Percentiles rank a stretch among this genome's conserved stretches.
Conservation (phyloP, 768 basidiomycete species). For the Suillus americanus region DNA sequence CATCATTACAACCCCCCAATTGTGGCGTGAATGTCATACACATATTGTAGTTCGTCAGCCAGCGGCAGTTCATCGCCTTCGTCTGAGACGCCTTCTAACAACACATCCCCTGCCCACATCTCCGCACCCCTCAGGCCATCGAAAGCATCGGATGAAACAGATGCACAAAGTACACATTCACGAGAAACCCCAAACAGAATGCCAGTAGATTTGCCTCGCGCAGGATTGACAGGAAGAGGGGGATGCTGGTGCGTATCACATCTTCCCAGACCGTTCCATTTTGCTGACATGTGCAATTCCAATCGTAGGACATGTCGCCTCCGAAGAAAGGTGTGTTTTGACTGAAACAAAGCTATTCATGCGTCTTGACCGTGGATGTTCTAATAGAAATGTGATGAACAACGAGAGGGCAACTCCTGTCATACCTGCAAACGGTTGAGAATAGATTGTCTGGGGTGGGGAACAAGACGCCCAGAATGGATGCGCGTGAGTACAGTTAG, state of each 20-base stretch:
- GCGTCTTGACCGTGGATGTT: conserved; percentile 1
- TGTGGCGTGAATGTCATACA: conserved; percentile 44
- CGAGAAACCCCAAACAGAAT: conserved; percentile 47
- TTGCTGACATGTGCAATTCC: conserved; percentile 5
- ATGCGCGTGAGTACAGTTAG: conserved; percentile 60
- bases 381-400: conserved; percentile 83
- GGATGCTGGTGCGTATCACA: conserved; percentile 69
- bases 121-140: conserved; percentile 36
- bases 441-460: conserved; percentile 85
- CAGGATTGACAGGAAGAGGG: conserved; percentile 60
- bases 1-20: conserved; percentile 17
- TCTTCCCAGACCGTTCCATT: conserved; percentile 1
- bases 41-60: conserved; percentile 43
- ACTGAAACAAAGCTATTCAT: background rate
- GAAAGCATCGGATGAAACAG: conserved; percentile 34
- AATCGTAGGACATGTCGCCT: conserved; percentile 74
- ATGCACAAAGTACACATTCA: conserved; percentile 19
- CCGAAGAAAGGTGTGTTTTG: conserved; percentile 66
- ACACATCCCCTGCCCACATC: conserved; percentile 46
- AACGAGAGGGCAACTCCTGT: conserved; percentile 78
- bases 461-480: conserved; percentile 83
- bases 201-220: conserved; percentile 51
- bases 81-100: conserved; percentile 42
- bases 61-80: conserved; percentile 50
- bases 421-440: conserved; percentile 78